phyloP scores from a whole-genome alignment of 1,139 yeast species.

The Ogataea hybrid region DNA sequence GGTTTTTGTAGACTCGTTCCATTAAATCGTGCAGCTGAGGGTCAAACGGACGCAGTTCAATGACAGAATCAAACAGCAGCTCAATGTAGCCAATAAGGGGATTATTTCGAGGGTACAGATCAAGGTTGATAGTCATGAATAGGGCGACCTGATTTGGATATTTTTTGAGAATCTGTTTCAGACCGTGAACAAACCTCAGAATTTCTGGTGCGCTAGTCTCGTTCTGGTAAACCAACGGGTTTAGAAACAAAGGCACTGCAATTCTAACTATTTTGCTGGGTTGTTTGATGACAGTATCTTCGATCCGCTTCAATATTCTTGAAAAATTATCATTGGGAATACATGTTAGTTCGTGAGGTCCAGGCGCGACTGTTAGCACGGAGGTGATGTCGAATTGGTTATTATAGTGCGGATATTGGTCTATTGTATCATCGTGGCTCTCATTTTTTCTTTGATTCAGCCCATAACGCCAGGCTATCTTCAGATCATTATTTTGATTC shows the following conservation, averaged over 20 bases:
- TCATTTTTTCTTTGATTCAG: conserved; percentile 37
- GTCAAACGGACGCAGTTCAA: conserved; percentile 81
- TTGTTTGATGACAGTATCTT: conserved; percentile 37
- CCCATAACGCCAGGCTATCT: conserved; percentile 89
- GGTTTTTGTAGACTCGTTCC: conserved; percentile 65
- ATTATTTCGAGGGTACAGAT: conserved; percentile 58
- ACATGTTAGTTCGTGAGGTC: conserved; percentile 55
- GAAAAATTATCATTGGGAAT: conserved; percentile 38
- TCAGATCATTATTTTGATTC: conserved; percentile 49
- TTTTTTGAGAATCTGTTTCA: conserved; percentile 54
- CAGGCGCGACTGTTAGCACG: conserved; percentile 64
- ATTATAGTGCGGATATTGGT: conserved; percentile 50
- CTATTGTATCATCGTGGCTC: conserved; percentile 27
- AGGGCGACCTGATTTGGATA: conserved; percentile 48
- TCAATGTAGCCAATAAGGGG: conserved; percentile 56
- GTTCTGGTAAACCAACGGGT: conserved; percentile 68
- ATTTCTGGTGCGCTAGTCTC: conserved; percentile 49
- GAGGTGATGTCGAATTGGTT: conserved; percentile 78
- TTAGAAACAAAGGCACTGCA: conserved; percentile 71
- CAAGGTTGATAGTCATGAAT: conserved; percentile 59
- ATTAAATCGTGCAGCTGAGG: conserved; percentile 66
- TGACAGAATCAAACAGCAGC: conserved; percentile 60
- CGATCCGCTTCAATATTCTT: conserved; percentile 41
- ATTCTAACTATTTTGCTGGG: conserved; percentile 56
- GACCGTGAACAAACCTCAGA: conserved; percentile 59